Base-by-base conservation (phyloP, 441 rosid species). In the Lepidium campestre region DNA sequence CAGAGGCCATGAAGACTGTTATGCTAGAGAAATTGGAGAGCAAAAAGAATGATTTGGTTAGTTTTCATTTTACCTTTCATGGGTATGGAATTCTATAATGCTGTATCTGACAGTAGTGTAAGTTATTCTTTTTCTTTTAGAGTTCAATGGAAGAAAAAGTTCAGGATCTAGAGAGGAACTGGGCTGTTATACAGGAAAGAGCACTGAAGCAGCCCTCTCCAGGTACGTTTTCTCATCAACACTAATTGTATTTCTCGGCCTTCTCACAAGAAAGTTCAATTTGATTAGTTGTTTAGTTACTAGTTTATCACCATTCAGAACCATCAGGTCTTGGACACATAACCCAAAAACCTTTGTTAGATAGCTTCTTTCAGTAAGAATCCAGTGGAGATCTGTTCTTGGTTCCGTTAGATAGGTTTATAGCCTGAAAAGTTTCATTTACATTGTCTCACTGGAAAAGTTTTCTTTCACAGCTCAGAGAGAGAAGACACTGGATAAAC, bases 401-500 rank as follows among this genome's bases (percentile, higher is more conserved):
- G 40, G 22, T 32, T 64, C 60, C 3, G 1, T 25, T 59, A 7
- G 49, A 27, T 42, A 50, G 35, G 57, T 72, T 57, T 35, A 50
- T 42, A 57, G 42, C 36, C 12, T 52, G 71, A 11, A 53, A 12
- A 19, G 11, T 52, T 39, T 53, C 45, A 48, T 52, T 39, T 3
- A 6, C 49, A 27, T 48, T 49, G 7, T 64, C 32, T 78, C 62
- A 73, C 40, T 45, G 22, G 50, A 15, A 53, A 29, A 17, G 3
- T 22, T 15, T 60, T 18, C 35, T 66, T 54, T 45, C 68, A 75
- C 87, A 90, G 93, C 82, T 70, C 97, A 93, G 67, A 89, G 96
- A 79, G 97, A 90, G 77, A 90, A 93, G 85, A 78, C 81, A 68
- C 71, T 93, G 79, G 90, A 90, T 70, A 90, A 86, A 80, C 98